Evolutionary conservation across 306 rosid genomes (phyloP).

Genomic region (Erythrophleum fordii): DNA sequence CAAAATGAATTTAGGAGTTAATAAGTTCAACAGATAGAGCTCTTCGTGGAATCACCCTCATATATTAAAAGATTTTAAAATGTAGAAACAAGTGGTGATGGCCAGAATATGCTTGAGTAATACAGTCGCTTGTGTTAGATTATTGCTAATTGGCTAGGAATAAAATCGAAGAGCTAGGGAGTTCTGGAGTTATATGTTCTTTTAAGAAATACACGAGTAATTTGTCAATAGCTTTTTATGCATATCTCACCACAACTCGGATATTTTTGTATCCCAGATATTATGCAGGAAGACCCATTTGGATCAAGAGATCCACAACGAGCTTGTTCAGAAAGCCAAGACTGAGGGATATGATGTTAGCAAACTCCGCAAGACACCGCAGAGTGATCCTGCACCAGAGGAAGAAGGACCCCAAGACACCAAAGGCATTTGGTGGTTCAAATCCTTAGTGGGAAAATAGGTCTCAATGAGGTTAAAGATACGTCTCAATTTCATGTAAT

Average conservation of each 20-base stretch:
- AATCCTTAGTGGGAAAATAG: constrained; percentile 69
- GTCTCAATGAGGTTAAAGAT: not conserved
- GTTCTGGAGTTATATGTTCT: not conserved
- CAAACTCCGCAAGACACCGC: constrained; percentile 87
- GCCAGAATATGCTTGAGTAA: not conserved
- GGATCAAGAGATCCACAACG: constrained; percentile 65
- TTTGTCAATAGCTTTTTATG: not conserved
- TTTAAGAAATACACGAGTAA: not conserved
- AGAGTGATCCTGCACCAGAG: constrained; percentile 68
- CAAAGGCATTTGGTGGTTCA: constrained; percentile 84
- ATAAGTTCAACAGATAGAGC: not conserved
- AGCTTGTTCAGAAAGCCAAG: constrained; percentile 65
- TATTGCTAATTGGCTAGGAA: not conserved
- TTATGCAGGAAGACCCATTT: constrained; percentile 62
- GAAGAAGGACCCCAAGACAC: constrained; percentile 72
- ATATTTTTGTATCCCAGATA: constrained; percentile 49
- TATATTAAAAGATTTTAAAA: not conserved
- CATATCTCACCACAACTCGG: not conserved
- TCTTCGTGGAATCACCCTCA: not conserved
- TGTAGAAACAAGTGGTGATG: not conserved
- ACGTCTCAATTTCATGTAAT: constrained; percentile 11
- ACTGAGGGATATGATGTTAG: constrained; percentile 78
- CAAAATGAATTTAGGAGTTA: not conserved
- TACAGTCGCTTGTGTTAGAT: not conserved
- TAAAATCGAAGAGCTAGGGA: not conserved